Base-by-base conservation (phyloP, 148 eudicot genomes). In the Rhododendron mucronatum region DNA sequence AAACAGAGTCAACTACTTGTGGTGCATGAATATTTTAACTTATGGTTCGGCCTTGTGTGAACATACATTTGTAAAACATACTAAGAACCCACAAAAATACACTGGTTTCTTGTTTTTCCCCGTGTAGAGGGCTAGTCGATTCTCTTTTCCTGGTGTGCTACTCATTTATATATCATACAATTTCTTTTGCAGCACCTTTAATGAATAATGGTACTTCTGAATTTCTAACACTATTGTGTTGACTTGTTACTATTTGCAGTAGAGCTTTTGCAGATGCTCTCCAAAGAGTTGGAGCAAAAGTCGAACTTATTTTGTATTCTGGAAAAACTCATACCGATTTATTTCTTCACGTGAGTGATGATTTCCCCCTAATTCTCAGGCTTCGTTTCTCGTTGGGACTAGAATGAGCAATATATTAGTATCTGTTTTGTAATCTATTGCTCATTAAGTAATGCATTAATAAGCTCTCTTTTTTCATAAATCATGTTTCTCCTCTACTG, bases 301-400 rank as follows among this genome's bases (percentile, higher is more conserved):
- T 90, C 61, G 96, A 97, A 86, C 89, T 95, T 12, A 86, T 91
- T 80, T 80, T 97, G 81, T 95, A 88, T 83, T 87, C 91, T 77
- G 99, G 99, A 28, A 97, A 97, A 92, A 93, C 96, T 41, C 99
- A 97, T 87, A 95, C 98, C 14, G 98, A 97, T 91, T 85, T 97
- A 85, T 94, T 97, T 91, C 92, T 95, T 57, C 98, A 97, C 87
- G 99, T 95, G 84, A 87, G 90, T 85, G 18, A 61, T 59, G n/a
- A 7, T 18, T 77, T 35, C 30, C 26, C 53, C 69, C 69, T 6
- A 7, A 16, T 45, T 79, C 6, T 79, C 28, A n/a, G 30, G 5
- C 63, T 9, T 35, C 11, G 23, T 61, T 81, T 80, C 51, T 41
- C 14, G 28, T 77, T 79, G 59, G 28, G 48, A 79, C 57, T 79